Base-by-base conservation (phyloP, 768 basidiomycete genomes). In the Amanita pallidorosea region DNA sequence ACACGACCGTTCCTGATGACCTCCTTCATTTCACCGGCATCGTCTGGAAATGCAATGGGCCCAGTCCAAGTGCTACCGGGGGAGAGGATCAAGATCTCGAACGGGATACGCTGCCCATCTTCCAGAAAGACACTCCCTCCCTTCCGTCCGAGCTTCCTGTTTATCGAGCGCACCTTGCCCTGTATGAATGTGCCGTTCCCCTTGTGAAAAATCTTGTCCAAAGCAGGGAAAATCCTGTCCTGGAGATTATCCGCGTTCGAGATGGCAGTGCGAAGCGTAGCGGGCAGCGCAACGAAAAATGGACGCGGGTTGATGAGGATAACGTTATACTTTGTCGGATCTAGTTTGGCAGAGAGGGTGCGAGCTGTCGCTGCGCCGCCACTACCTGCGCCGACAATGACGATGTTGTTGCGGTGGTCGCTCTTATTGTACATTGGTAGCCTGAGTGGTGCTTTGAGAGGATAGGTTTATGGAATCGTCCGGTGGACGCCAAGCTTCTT, bases 321-420 rank as follows among this genome's bases (percentile, higher is more conserved):
- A 53, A 85, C 56, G 47, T 69, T 65, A 59, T 77, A 71, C 38
- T 67, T 69, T 12, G 61, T 57, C 0, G 69, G 37, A 58, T 77
- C 69, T 54, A 83, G 70, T 40, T 69, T 71, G 23, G 63, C 57
- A 7, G 76, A 72, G 54, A 83, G 73, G 4, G 55, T 56, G 25
- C 69, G 66, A 1, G 71, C 71, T 35, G 71, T 53, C 6, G 63
- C 53, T 34, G 64, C 58, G 11, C 83, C 80, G 1, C 69, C 73
- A 22, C 59, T 62, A 47, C 79, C 81, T n/a, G 73, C 79, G 45
- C 81, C 75, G 45, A 83, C 65, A 54, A 84, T 65, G 34, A 83
- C 68, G 55, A 70, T 57, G 53, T 62, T 62, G 42, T 59, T 60
- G 48, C 54, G 59, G 13, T 59, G 42, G 38, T 57, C 58, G 49